These are phyloP conservation scores for Chernovozyma aurita DNA, from an alignment of 1,139 yeast species.

Conservation along the genomic window DNA sequence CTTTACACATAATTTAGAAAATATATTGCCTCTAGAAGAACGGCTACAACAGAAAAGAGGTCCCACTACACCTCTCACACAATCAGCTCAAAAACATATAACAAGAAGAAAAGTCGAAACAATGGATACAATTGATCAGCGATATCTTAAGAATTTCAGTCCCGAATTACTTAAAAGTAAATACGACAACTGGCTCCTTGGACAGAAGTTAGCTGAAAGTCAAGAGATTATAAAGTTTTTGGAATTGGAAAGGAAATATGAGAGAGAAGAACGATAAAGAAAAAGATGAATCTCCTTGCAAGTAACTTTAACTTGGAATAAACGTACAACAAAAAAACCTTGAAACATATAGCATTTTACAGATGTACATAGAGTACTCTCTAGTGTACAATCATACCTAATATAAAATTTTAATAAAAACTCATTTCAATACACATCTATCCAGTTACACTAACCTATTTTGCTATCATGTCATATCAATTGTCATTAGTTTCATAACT, in stretches of 20 bases:
- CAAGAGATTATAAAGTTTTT: slow-evolving; percentile 13
- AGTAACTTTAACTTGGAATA: no score
- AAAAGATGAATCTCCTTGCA: no score
- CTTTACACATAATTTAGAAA: slow-evolving; percentile 3
- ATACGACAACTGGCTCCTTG: slow-evolving; percentile 16
- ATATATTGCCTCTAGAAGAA: slow-evolving; percentile 2
- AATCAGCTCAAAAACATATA: slow-evolving; percentile 14
- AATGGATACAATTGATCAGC: slow-evolving; percentile 4
- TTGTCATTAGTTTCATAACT: slow-evolving; percentile 11
- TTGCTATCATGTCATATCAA: no score
- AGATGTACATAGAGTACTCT: no score
- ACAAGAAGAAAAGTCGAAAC: slow-evolving; percentile 15
- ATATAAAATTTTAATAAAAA: no score
- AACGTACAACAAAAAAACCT: no score
- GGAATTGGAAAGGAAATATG: slow-evolving; percentile 14
- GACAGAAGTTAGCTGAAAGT: slow-evolving; percentile 10
- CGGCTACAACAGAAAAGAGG: slow-evolving; percentile 17
- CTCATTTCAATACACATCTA: no score
- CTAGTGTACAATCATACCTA: no score
- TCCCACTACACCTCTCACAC: slow-evolving; percentile 25
- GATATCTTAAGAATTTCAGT: not conserved
- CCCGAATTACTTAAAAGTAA: slow-evolving; percentile 12
- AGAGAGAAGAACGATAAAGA: not conserved
- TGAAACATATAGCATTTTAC: no score
- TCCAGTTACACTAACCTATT: no score